phyloP scores from a whole-genome alignment of 257 asterid species.

The Solanum chilense region DNA sequence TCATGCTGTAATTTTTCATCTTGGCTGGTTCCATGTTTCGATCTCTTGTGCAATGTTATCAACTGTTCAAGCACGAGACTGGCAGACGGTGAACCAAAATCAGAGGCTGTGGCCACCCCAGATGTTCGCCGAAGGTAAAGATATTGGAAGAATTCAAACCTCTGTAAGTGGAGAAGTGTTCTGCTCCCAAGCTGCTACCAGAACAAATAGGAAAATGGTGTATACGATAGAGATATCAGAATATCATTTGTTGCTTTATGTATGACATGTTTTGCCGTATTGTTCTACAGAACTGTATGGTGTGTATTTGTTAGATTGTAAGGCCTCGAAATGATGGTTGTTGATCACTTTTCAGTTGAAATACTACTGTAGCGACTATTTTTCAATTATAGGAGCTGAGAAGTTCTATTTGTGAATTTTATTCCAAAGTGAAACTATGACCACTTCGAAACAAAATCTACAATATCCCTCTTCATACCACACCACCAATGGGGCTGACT shows the following conservation, averaged over 20 bases:
- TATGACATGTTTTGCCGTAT: background rate
- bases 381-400: background rate
- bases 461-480: too few species aligned
- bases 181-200: background rate
- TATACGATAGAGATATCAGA: background rate
- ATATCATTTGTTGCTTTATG: background rate
- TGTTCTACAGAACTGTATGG: background rate
- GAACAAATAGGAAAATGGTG: background rate
- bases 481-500: too few species aligned
- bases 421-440: background rate
- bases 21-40: background rate
- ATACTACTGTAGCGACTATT: background rate
- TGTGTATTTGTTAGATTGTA: background rate
- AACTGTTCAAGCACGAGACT: background rate
- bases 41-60: background rate
- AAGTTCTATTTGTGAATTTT: background rate
- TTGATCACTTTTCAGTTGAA: background rate
- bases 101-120: background rate
- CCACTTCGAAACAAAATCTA: too few species aligned
- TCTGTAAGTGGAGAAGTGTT: background rate
- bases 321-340: background rate
- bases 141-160: background rate
- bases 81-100: background rate
- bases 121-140: background rate
- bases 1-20: background rate